Percentiles rank a stretch among this genome's conserved stretches.
Conservation (phyloP, 352 stramenopile genomes). For the Paralagenidium karlingii region DNA sequence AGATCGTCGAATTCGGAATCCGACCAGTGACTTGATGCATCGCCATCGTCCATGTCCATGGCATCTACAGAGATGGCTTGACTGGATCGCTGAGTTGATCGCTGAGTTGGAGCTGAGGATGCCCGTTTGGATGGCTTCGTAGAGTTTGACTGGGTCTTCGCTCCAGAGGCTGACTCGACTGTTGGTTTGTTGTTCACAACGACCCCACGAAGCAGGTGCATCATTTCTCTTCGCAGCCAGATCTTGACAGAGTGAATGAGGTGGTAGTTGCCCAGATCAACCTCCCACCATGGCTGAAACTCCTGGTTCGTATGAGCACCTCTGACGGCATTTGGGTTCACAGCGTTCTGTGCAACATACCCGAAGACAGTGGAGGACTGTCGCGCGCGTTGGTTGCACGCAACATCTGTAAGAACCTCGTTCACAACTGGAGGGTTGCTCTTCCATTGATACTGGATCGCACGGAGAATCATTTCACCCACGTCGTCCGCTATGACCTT, state of each 20-base stretch:
- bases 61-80: no score
- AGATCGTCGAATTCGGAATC: neutral
- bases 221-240: slow-evolving; percentile 11
- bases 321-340: slow-evolving; percentile 13
- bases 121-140: no score
- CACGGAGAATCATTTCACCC: slow-evolving; percentile 16
- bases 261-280: slow-evolving; percentile 33
- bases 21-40: slow-evolving; percentile 1
- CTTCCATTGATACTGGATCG: slow-evolving; percentile 1
- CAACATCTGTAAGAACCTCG: slow-evolving; percentile 17
- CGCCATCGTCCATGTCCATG: no score
- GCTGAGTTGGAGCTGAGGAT: no score
- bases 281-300: slow-evolving; percentile 41
- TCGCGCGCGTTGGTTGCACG: slow-evolving; percentile 18
- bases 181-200: no score
- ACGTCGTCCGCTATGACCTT: slow-evolving; percentile 9
- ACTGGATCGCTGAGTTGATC: no score
- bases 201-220: no score
- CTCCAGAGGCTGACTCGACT: no score
- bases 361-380: slow-evolving; percentile 29
- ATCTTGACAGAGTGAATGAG: slow-evolving; percentile 30
- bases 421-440: slow-evolving; percentile 3
- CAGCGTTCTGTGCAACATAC: slow-evolving; percentile 22
- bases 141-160: no score
- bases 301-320: slow-evolving; percentile 30